Conservation (phyloP, 2,329 filamentous ascomycete genomes). For the Colletotrichum nymphaeae region DNA sequence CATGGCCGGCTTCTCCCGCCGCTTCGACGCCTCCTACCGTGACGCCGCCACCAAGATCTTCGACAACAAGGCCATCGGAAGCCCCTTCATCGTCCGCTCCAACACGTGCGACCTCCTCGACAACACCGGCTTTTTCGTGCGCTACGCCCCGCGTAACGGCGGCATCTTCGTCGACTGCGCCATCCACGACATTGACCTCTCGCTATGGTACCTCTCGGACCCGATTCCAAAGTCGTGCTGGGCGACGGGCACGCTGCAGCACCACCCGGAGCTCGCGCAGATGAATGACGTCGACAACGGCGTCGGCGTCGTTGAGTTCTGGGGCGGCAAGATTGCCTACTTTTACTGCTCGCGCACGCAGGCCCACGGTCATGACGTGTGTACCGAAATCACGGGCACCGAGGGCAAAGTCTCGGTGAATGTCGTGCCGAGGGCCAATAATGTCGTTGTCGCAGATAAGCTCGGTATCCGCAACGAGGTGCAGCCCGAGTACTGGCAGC, state of each 20-base stretch:
- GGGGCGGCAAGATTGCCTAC: slow-evolving; percentile 71
- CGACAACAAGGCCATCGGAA: slow-evolving; percentile 65
- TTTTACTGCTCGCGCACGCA: slow-evolving; percentile 75
- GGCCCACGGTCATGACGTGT: slow-evolving; percentile 74
- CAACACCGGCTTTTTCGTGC: slow-evolving; percentile 68
- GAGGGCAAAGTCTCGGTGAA: slow-evolving; percentile 72
- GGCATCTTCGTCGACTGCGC: slow-evolving; percentile 66
- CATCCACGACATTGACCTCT: slow-evolving; percentile 37
- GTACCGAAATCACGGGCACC: slow-evolving; percentile 75
- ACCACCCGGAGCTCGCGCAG: slow-evolving; percentile 43
- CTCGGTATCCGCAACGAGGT: slow-evolving; percentile 68
- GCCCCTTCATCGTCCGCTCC: slow-evolving; percentile 68
- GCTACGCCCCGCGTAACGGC: slow-evolving; percentile 70
- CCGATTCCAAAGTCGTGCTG: not conserved
- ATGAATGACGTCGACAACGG: slow-evolving; percentile 46
- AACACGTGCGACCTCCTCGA: slow-evolving; percentile 77
- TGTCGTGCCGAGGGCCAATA: slow-evolving; percentile 62
- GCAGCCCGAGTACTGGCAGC: slow-evolving; percentile 69
- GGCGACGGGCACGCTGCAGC: slow-evolving; percentile 4
- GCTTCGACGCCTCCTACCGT: slow-evolving; percentile 73
- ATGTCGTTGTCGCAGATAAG: slow-evolving; percentile 65
- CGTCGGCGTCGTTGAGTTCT: slow-evolving; percentile 72
- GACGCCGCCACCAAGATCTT: slow-evolving; percentile 65
- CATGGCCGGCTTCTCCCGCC: slow-evolving; percentile 53
- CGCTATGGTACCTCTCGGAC: not conserved